phyloP scores from a whole-genome alignment of 2,329 filamentous ascomycete species.

The Paradendryphiella salina region DNA sequence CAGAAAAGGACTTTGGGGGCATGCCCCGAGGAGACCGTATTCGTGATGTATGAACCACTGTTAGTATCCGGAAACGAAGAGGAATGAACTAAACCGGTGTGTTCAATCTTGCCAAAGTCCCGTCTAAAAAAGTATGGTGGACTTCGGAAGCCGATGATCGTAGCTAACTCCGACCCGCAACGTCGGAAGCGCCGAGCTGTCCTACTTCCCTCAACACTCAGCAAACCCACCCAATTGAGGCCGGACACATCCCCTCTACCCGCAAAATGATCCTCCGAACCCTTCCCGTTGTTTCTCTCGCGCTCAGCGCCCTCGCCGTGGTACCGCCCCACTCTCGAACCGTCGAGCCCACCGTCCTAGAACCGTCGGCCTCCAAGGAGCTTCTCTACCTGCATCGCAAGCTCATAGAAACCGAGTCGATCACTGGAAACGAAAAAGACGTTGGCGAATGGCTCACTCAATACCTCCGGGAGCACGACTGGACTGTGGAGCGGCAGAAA shows the following conservation, averaged over 20 bases:
- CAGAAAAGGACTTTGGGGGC: too few relatives aligned
- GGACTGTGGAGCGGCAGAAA: constrained; percentile 65
- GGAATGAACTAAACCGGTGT: too few relatives aligned
- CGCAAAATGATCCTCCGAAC: constrained; percentile 22
- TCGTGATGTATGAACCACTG: too few relatives aligned
- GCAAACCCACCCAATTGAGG: constrained; percentile 5
- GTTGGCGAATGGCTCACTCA: constrained; percentile 70
- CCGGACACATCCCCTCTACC: neutral
- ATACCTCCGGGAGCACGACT: constrained; percentile 65
- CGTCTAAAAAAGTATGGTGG: neutral
- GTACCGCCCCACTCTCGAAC: constrained; percentile 2
- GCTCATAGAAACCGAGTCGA: constrained; percentile 74
- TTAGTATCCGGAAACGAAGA: too few relatives aligned
- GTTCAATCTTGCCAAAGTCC: too few relatives aligned
- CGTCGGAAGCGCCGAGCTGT: constrained; percentile 1
- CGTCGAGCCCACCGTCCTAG: constrained; percentile 21
- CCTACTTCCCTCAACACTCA: neutral
- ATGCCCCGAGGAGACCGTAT: too few relatives aligned
- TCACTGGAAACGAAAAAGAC: constrained; percentile 68
- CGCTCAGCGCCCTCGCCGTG: constrained; percentile 15
- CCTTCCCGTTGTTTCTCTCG: constrained; percentile 20
- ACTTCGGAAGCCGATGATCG: neutral
- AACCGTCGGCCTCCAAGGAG: constrained; percentile 37
- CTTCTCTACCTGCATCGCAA: constrained; percentile 74
- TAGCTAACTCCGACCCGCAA: constrained; percentile 6